Base-by-base conservation (phyloP, 2,329 filamentous ascomycete genomes). In the Fusarium stilboides region DNA sequence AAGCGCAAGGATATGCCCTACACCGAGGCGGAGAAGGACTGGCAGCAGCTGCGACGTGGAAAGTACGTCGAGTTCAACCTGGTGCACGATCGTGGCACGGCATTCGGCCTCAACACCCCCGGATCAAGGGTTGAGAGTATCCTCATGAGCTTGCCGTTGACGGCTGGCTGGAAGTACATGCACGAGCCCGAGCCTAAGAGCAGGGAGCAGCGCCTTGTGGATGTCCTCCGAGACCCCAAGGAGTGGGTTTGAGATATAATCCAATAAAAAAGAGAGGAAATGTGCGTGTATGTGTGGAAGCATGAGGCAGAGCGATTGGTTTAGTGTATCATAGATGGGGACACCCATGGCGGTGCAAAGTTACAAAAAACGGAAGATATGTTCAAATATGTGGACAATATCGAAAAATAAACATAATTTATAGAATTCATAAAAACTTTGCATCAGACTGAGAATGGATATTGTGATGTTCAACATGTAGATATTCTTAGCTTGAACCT, bases 41-140 rank as follows among this genome's bases (percentile, higher is more conserved):
- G 96, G 96, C 96, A 99, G 83, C 96, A 98, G 83, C 86, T 99
- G 67, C 88, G 96, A 50, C 86, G 96, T 70, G 96, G 96, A n/a
- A 87, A 94, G 75, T 99, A 99, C 78, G 96, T 99, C 68, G 96
- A 99, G 82, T 99, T 99, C 81, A 99, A 99, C 81, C 87, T 99
- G 37, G 94, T 99, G 57, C 94, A 99, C 81, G 96, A 99, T 82
- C 89, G 96, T 26, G 96, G 96, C 4, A 99, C 96, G 3, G 91
- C 92, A 9, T 99, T 99, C 80, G 96, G 96, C 2, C 83, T 99
- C 68, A 96, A 96, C 76, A 97, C 95, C 0, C 96, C 96, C 0
- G 94, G 94, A 42, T 92, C 94, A 8, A 88, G 96, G 65, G 90
- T 99, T 4, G 96, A 99, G 85, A 98, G 94, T 79, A 99, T 99